These are phyloP conservation scores for Vitis cinerea DNA, from an alignment of 164 flowering plant species.

Conservation along the genomic window DNA sequence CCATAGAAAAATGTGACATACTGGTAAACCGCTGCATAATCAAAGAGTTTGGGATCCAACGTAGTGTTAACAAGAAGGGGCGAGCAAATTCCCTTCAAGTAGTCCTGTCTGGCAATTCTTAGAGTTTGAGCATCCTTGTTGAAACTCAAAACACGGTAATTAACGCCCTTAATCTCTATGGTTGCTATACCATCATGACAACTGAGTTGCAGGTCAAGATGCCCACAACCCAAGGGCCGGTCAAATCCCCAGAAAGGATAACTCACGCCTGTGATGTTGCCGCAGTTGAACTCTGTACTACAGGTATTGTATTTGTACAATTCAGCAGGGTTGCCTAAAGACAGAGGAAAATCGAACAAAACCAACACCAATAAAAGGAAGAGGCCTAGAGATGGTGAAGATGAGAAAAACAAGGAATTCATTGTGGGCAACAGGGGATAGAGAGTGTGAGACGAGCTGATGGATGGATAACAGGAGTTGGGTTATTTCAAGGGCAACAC, in stretches of 20 bases:
- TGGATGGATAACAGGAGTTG: no score
- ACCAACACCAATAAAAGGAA: neutral
- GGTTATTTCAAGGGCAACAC: no score
- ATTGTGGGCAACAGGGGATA: no score
- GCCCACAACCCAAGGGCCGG: no score
- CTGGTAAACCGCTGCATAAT: neutral
- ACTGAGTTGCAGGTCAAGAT: no score
- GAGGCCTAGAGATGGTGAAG: no score
- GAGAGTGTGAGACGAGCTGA: no score
- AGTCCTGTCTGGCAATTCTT: no score
- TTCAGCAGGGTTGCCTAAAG: neutral
- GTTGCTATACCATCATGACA: no score
- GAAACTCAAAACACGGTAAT: no score
- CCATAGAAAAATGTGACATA: neutral
- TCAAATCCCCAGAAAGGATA: slow-evolving; percentile 9
- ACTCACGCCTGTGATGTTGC: neutral
- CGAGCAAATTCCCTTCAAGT: slow-evolving; percentile 1
- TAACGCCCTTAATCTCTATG: no score
- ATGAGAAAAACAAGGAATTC: neutral
- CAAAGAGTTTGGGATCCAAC: neutral
- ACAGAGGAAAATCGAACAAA: neutral
- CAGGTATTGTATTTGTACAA: neutral
- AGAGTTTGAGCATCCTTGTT: no score
- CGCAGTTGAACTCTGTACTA: slow-evolving; percentile 11
- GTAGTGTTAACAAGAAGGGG: neutral